Percentiles rank a stretch among this genome's conserved stretches.
Evolutionary conservation across 306 rosid genomes (phyloP).

Genomic region (Gillenia trifoliata): DNA sequence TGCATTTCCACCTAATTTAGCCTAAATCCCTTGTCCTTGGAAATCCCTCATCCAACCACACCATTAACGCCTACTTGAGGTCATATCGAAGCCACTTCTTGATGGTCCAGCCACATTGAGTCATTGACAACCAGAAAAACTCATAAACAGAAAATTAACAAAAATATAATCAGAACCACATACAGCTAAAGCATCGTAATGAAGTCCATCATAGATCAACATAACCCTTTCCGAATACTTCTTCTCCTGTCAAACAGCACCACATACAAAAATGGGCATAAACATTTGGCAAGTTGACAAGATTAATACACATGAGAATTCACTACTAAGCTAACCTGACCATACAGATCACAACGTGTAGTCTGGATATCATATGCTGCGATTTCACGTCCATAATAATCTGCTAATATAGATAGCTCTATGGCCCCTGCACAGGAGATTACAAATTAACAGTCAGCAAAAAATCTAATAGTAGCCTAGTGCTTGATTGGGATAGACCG

Average conservation of each 20-base stretch:
- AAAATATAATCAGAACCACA: slow-evolving; percentile 16
- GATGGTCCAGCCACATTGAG: neutral
- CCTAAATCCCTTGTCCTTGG: neutral
- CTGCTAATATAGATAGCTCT: slow-evolving; percentile 88
- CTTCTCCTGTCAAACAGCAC: slow-evolving; percentile 51
- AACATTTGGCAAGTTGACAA: slow-evolving; percentile 20
- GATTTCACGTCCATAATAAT: slow-evolving; percentile 81
- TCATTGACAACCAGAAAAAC: neutral
- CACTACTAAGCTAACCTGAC: slow-evolving; percentile 62
- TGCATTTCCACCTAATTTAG: too few species aligned
- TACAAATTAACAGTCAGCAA: slow-evolving; percentile 20
- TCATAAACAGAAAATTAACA: neutral
- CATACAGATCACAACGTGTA: slow-evolving; percentile 88
- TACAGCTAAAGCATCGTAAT: slow-evolving; percentile 94
- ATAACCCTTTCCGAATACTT: slow-evolving; percentile 74
- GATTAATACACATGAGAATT: slow-evolving; percentile 13
- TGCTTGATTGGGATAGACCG: neutral
- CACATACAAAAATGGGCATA: slow-evolving; percentile 6
- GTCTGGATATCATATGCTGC: slow-evolving; percentile 96
- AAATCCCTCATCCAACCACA: too few species aligned
- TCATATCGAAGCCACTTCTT: neutral
- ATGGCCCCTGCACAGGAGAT: slow-evolving; percentile 67
- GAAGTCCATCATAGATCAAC: slow-evolving; percentile 92
- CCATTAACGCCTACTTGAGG: neutral
- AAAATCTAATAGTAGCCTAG: neutral